Base-by-base conservation (phyloP, 352 stramenopile genomes). In the Globisporangium irregulare region DNA sequence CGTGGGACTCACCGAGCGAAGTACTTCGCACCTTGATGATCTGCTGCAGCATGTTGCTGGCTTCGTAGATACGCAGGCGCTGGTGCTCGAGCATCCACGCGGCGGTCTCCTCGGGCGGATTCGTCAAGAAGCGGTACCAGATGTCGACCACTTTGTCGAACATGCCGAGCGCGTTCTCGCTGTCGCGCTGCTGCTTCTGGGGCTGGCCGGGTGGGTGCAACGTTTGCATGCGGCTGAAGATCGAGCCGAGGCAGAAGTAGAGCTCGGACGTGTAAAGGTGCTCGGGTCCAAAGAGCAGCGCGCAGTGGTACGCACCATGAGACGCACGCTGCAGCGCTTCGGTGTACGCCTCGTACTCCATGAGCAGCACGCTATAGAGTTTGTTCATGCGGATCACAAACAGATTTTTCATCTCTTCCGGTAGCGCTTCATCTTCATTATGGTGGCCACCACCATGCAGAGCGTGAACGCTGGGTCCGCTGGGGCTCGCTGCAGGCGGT, bases 141-240 rank as follows among this genome's bases (percentile, higher is more conserved):
- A 91, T 91, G 67, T 93, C 83, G 32, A 93, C 83, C 12, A 91
- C 79, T 43, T 93, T 93, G 69, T 93, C 85, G 25, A 89, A 81
- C 81, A 91, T 82, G 22, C 78, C 78, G 25, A 93, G 71, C 27
- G 85, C 78, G 51, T 78, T 88, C 38, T 92, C 82, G 4, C 59
- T 68, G 27, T 76, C 62, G 62, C 66, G 65, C 25, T 64, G 58
- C 32, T 67, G 59, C 20, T 67, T 63, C 43, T 62, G 25, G 32
- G 8, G 18, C 75, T 65, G 12, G 24, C 73, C 56, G 68, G 69
- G 18, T 73, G 72, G 6, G 50, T 74, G 29, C 12, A 77, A 69
- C 25, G 77, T 69, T 20, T 85, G 75, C 71, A 83, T 82, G 9
- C 74, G 74, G 29, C 80, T 73, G 67, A 93, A 93, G 64, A 78